These are phyloP conservation scores for Hemileccinum rubropunctum DNA, from an alignment of 768 basidiomycete genomes.

Conservation along the genomic window DNA sequence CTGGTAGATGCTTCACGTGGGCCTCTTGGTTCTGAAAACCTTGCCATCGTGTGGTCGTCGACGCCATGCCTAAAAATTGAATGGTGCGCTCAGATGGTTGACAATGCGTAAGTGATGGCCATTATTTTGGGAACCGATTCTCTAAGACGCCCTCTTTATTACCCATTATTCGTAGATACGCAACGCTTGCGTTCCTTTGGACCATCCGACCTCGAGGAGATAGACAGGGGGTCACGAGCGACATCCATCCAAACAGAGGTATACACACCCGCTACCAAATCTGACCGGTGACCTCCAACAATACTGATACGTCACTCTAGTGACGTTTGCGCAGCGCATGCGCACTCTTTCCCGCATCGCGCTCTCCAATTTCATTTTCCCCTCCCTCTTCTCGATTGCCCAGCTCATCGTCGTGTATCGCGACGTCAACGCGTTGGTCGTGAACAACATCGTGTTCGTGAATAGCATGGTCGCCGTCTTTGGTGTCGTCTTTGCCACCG, in stretches of 20 bases:
- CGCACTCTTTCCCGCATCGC: conserved; percentile 29
- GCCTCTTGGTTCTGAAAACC: conserved; percentile 11
- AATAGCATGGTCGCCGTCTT: conserved; percentile 32
- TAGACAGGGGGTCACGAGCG: conserved; percentile 13
- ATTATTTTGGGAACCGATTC: background rate
- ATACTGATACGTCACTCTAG: conserved; percentile 1
- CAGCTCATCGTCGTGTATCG: conserved; percentile 31
- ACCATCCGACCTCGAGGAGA: conserved; percentile 15
- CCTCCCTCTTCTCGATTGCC: conserved; percentile 29
- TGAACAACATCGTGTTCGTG: conserved; percentile 28
- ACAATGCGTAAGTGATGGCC: conserved; percentile 23
- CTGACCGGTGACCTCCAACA: no score
- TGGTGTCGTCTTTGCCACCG: conserved; percentile 33
- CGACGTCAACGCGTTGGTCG: conserved; percentile 14
- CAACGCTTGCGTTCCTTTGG: conserved; percentile 28
- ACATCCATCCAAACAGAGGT: conserved; percentile 17
- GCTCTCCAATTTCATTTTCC: conserved; percentile 33
- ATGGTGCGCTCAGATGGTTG: conserved; percentile 30
- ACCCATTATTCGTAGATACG: conserved; percentile 16
- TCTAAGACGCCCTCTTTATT: background rate
- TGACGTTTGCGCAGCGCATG: conserved; percentile 22
- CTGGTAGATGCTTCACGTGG: conserved; percentile 20
- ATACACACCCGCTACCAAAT: background rate
- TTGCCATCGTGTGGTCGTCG: conserved; percentile 19
- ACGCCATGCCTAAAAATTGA: conserved; percentile 33